Evolutionary conservation across 352 stramenopile genomes (phyloP).

Genomic region (Pythium grandisporangium): DNA sequence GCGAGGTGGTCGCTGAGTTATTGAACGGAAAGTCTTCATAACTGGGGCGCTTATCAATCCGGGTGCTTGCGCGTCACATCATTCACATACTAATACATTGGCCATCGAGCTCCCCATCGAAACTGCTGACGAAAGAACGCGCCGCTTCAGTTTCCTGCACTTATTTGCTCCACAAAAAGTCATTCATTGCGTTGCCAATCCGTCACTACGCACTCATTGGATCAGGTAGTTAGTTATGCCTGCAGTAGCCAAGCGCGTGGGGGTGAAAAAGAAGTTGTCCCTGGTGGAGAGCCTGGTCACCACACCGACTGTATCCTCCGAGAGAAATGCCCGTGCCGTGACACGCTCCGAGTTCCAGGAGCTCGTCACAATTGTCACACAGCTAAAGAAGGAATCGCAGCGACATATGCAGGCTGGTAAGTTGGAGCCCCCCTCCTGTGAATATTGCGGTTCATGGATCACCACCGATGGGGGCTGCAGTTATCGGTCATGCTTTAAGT

Average conservation of each 20-base stretch:
- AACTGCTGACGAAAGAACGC: no score
- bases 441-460: no score
- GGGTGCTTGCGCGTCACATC: neutral
- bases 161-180: no score
- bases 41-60: neutral
- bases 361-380: slow-evolving; percentile 23
- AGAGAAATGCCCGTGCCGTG: slow-evolving; percentile 26
- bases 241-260: neutral
- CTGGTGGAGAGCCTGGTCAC: neutral
- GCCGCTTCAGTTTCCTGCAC: no score
- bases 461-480: no score
- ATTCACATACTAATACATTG: no score
- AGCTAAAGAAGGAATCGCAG: slow-evolving; percentile 37
- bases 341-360: slow-evolving; percentile 53
- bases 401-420: slow-evolving; percentile 30
- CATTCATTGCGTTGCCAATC: no score
- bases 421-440: no score
- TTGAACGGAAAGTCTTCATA: slow-evolving; percentile 10
- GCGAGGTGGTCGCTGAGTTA: slow-evolving; percentile 56
- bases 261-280: slow-evolving; percentile 5
- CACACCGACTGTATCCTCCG: slow-evolving; percentile 6
- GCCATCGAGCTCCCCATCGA: no score
- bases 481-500: no score
- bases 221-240: no score
- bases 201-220: no score